Percentiles rank a stretch among this genome's conserved stretches.
phyloP scores from a whole-genome alignment of 2,329 filamentous ascomycete genomes.

The Fusarium foetens region DNA sequence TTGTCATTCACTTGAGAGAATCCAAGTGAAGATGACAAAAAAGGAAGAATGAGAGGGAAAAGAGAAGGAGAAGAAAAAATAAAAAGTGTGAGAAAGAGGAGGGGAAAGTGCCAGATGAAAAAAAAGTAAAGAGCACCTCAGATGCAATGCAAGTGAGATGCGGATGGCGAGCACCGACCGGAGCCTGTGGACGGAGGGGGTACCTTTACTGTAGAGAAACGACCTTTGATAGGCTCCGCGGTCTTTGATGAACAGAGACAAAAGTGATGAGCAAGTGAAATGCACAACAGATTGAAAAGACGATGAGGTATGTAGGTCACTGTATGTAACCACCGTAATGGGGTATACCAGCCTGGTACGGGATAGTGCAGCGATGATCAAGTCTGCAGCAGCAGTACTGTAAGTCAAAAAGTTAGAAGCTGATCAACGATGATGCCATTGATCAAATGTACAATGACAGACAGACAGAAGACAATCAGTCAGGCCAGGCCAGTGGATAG shows the following conservation, averaged over 20 bases:
- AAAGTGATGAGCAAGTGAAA: constrained; percentile 11
- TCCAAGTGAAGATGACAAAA: constrained; percentile 36
- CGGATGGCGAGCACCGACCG: constrained; percentile 21
- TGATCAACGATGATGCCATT: constrained; percentile 23
- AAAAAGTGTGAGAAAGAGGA: neutral
- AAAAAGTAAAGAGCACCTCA: constrained; percentile 11
- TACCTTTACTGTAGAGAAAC: neutral
- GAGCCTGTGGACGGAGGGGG: constrained; percentile 19
- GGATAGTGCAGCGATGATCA: constrained; percentile 26
- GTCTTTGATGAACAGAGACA: constrained; percentile 1
- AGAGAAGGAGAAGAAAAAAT: neutral
- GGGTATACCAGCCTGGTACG: constrained; percentile 32
- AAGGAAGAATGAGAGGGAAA: neutral
- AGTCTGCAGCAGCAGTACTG: neutral
- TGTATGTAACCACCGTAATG: neutral
- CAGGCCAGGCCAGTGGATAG: constrained; percentile 9
- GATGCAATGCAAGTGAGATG: constrained; percentile 33
- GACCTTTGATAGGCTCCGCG: constrained; percentile 23
- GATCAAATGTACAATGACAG: constrained; percentile 23
- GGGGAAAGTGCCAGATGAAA: constrained; percentile 5
- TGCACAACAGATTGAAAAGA: constrained; percentile 13
- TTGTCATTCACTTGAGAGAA: constrained; percentile 36
- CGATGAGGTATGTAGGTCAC: constrained; percentile 9
- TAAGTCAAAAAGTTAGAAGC: constrained; percentile 2
- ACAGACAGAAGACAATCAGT: constrained; percentile 1